Percentiles rank a stretch among this genome's conserved stretches.
Evolutionary conservation across 768 basidiomycete species (phyloP).

Genomic region (Cyathus striatus): DNA sequence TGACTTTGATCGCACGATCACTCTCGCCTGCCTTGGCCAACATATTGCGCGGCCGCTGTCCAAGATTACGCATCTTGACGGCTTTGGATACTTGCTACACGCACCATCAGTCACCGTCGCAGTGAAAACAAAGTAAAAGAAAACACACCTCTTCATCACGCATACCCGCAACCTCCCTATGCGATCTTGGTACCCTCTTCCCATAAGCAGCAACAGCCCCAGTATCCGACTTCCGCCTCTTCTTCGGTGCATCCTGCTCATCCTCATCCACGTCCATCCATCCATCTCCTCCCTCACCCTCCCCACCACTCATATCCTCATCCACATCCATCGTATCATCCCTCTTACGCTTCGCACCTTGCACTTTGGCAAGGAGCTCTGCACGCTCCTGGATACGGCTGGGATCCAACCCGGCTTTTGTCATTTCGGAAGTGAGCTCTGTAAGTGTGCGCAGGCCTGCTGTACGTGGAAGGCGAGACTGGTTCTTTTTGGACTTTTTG

Average conservation of each 20-base stretch:
- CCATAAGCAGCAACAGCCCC: conserved; percentile 49
- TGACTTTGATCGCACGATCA: conserved; percentile 74
- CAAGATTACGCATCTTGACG: conserved; percentile 76
- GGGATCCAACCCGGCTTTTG: conserved; percentile 87
- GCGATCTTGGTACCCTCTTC: conserved; percentile 57
- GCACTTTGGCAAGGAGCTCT: conserved; percentile 69
- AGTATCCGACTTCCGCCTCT: conserved; percentile 58
- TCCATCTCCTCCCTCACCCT: conserved; percentile 30
- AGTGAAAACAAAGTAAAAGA: neutral
- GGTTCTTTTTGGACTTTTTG: conserved; percentile 89
- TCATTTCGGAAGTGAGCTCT: conserved; percentile 77
- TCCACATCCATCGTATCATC: conserved; percentile 47
- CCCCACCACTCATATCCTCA: conserved; percentile 51
- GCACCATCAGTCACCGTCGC: conserved; percentile 6
- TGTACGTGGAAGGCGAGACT: conserved; percentile 70
- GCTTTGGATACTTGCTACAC: conserved; percentile 76
- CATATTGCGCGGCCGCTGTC: conserved; percentile 83
- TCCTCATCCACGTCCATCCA: conserved; percentile 53
- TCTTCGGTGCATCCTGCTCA: conserved; percentile 43
- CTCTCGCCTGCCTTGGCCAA: conserved; percentile 88
- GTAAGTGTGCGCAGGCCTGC: conserved; percentile 64
- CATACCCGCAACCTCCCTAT: conserved; percentile 77
- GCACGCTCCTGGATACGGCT: conserved; percentile 88
- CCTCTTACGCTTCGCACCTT: conserved; percentile 67
- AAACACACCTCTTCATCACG: conserved; percentile 63